These are phyloP conservation scores for Pythium grandisporangium DNA, from an alignment of 352 stramenopile genomes.

Conservation along the genomic window DNA sequence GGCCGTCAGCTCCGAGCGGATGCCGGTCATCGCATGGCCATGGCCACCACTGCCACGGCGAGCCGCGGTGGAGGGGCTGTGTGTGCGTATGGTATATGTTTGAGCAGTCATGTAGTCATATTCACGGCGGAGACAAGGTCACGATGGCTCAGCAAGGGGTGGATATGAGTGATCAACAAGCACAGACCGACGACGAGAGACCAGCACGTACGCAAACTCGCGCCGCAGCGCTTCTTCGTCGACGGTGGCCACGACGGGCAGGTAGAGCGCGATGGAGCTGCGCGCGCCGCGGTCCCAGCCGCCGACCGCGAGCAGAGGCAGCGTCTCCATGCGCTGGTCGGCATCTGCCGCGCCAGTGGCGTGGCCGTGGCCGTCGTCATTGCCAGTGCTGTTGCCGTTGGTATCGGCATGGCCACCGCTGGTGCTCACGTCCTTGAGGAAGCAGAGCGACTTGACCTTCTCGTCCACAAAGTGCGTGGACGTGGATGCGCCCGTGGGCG, in stretches of 20 bases:
- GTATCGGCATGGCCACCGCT: constrained; percentile 12
- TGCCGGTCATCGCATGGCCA: background rate
- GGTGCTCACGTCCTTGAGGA: constrained; percentile 56
- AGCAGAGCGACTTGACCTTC: constrained; percentile 48
- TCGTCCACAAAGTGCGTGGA: constrained; percentile 63
- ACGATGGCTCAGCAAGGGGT: background rate
- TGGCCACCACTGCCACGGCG: too few relatives aligned
- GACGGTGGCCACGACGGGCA: constrained; percentile 29
- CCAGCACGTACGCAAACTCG: constrained; percentile 27
- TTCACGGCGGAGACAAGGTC: too few relatives aligned
- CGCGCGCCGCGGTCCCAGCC: constrained; percentile 46
- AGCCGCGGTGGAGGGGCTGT: too few relatives aligned
- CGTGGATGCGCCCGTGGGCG: too few relatives aligned
- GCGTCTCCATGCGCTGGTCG: constrained; percentile 18
- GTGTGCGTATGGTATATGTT: too few relatives aligned
- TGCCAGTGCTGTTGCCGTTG: background rate
- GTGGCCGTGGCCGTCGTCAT: too few relatives aligned
- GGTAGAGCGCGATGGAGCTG: constrained; percentile 43
- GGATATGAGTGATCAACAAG: background rate
- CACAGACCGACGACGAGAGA: background rate
- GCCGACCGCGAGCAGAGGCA: constrained; percentile 48
- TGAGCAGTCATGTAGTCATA: too few relatives aligned
- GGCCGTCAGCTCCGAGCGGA: constrained; percentile 33
- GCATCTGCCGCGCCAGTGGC: constrained; percentile 22
- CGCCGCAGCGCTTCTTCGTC: constrained; percentile 34